phyloP scores from a whole-genome alignment of 2,329 filamentous ascomycete genomes.

The Talaromyces sp. region DNA sequence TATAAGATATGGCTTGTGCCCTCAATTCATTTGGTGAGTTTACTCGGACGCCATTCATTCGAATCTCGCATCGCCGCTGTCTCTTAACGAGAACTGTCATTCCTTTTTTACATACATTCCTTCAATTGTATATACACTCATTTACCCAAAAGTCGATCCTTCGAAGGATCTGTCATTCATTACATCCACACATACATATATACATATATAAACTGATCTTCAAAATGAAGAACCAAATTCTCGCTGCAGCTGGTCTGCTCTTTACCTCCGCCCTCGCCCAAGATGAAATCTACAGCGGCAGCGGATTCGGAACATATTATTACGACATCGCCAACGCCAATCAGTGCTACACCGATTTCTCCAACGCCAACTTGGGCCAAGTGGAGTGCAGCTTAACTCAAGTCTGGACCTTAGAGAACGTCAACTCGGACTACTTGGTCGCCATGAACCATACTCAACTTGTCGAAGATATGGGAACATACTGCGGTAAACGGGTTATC shows the following conservation, averaged over 20 bases:
- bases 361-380: slow-evolving; percentile 5
- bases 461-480: slow-evolving; percentile 9
- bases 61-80: neutral
- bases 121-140: slow-evolving; percentile 10
- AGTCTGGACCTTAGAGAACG: slow-evolving; percentile 14
- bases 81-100: slow-evolving; percentile 12
- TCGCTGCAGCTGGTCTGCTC: slow-evolving; percentile 13
- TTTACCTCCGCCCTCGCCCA: neutral
- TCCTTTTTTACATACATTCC: slow-evolving; percentile 6
- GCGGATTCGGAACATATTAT: slow-evolving; percentile 18
- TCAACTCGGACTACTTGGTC: slow-evolving; percentile 16
- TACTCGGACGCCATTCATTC: neutral
- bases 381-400: slow-evolving; percentile 18
- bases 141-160: neutral
- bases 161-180: neutral
- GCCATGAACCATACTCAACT: slow-evolving; percentile 17
- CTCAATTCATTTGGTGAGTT: neutral
- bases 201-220: neutral
- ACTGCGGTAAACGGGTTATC: slow-evolving; percentile 15
- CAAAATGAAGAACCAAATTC: slow-evolving; percentile 16
- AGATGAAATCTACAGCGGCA: slow-evolving; percentile 10
- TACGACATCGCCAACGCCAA: slow-evolving; percentile 11
- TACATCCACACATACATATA: neutral
- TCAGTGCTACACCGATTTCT: slow-evolving; percentile 14
- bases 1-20: neutral